Evolutionary conservation across 768 basidiomycete genomes (phyloP), one percentile per base, ranked within the genome.

Genomic region (Gyrodon lividus): DNA sequence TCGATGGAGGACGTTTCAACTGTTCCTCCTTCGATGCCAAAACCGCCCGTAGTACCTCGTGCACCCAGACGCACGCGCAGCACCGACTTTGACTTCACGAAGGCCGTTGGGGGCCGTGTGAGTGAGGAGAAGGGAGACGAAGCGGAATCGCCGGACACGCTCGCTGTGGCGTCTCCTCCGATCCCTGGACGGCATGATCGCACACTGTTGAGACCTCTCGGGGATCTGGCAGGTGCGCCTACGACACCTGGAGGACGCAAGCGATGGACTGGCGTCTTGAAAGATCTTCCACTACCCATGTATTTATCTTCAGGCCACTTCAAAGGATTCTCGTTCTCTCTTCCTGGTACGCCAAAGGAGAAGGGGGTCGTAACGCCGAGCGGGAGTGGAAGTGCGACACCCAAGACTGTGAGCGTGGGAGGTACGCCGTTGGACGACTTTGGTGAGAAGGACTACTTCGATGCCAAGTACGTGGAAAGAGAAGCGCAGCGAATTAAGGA

Each of bases 211-310:
- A 35, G 10, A 16, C 19, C n/a, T 2, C 52, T 22, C 28, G 43
- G 4, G 8, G 40, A n/a, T 20, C 43, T 56, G 16, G 34, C 31
- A 14, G 14, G 43, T 22, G 19, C 46, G 4, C 16, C 37, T 26
- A 45, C 47, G 8, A 45, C 51, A 5, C 60, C 53, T 1, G 48
- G 56, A 40, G 57, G 47, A 31, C 55, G 58, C 23, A 69, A 46
- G 13, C 56, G 62, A 33, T 78, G 74, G 72, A 64, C 66, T 19
- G 67, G 67, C 13, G 70, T 63, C 23, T 55, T 80, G 46, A 73
- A 66, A 49, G 74, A 79, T 33, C 59, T 77, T 19, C 69, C 78
- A 9, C 65, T 68, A 42, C 41, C 62, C n/a, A 48, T 62, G 31
- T 51, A 47, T 41, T 17, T 58, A 13, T 44, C 60, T 17, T 40